Evolutionary conservation across 108 stramenopile species (phyloP).

Genomic region (Skeletonema marinoi): DNA sequence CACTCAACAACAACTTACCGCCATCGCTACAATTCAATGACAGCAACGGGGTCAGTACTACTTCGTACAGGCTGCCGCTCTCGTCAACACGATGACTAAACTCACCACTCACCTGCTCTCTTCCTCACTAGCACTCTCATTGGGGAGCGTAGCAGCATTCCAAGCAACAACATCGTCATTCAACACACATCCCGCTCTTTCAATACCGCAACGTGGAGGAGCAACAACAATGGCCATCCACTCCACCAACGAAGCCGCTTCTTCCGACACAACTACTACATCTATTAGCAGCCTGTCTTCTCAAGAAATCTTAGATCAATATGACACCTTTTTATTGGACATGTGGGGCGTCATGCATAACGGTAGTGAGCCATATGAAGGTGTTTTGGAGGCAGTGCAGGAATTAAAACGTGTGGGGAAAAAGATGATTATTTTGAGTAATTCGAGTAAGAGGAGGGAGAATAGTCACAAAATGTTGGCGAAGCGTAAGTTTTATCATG

Average conservation of each 20-base stretch:
- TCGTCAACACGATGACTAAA: neutral
- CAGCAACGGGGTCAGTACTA: neutral
- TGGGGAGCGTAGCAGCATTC: neutral
- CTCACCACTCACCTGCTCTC: neutral
- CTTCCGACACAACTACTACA: neutral
- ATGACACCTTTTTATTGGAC: constrained; percentile 88
- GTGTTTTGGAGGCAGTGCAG: constrained; percentile 72
- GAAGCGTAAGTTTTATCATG: constrained; percentile 33
- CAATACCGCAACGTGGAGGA: neutral
- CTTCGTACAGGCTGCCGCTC: neutral
- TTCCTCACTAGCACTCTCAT: neutral
- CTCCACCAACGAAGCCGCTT: constrained; percentile 2
- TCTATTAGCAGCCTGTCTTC: constrained; percentile 19
- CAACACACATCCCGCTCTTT: neutral
- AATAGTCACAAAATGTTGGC: constrained; percentile 56
- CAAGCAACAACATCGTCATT: neutral
- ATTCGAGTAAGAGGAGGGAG: constrained; percentile 80
- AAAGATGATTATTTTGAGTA: constrained; percentile 83
- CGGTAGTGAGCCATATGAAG: constrained; percentile 78
- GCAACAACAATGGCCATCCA: neutral
- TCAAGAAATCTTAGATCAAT: constrained; percentile 53
- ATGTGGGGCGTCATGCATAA: constrained; percentile 97
- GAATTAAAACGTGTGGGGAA: constrained; percentile 63
- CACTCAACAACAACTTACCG: neutral
- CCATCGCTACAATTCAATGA: neutral